Conservation (phyloP, 192 early-diverging fungal genomes). For the Coemansia sp. region DNA sequence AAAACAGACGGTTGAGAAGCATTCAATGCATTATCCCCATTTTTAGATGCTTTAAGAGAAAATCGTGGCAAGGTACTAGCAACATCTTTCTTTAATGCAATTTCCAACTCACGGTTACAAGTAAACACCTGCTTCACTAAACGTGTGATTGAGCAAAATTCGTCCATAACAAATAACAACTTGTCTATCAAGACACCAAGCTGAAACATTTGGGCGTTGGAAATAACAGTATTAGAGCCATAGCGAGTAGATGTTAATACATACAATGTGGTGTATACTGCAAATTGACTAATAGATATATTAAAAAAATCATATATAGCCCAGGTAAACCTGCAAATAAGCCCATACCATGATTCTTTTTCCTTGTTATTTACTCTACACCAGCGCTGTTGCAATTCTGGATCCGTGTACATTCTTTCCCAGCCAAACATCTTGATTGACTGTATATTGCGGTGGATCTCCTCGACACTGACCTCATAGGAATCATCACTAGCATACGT, state of each 20-base stretch:
- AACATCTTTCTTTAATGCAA: slow-evolving; percentile 12
- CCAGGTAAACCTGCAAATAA: slow-evolving; percentile 6
- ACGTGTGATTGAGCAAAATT: neutral
- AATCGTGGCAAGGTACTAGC: slow-evolving; percentile 12
- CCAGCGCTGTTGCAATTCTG: neutral
- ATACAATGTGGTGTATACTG: neutral
- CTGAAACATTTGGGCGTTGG: slow-evolving; percentile 21
- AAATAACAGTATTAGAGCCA: neutral
- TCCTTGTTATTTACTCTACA: neutral
- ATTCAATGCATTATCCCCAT: neutral
- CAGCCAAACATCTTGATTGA: slow-evolving; percentile 11
- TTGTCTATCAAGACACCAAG: slow-evolving; percentile 9
- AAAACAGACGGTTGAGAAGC: neutral
- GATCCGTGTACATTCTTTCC: slow-evolving; percentile 14
- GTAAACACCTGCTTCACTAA: neutral
- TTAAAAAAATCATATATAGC: neutral
- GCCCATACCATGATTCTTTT: slow-evolving; percentile 32
- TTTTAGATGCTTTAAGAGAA: neutral
- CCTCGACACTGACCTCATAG: neutral
- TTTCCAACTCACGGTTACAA: slow-evolving; percentile 10
- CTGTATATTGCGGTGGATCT: slow-evolving; percentile 16
- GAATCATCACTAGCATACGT: neutral
- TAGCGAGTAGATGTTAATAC: neutral
- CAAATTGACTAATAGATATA: neutral
- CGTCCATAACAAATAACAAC: neutral